These are phyloP conservation scores for Neonectria neomacrospora DNA, from an alignment of 2,329 filamentous ascomycete genomes.

Conservation along the genomic window DNA sequence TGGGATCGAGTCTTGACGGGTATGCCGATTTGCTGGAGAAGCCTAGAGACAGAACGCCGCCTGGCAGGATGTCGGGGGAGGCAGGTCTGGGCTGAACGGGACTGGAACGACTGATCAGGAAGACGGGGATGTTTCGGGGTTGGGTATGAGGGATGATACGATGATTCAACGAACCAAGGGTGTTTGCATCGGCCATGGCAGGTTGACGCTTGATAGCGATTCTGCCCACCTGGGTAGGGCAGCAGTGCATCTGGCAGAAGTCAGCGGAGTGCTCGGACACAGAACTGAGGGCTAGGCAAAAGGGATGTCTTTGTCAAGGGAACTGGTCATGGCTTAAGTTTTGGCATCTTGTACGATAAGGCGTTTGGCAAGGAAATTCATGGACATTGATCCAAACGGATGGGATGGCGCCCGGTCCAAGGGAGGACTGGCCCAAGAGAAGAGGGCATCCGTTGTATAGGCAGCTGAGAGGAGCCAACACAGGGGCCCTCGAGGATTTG, in stretches of 20 bases:
- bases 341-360: conserved; percentile 19
- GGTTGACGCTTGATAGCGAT: not conserved
- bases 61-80: conserved; percentile 38
- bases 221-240: not conserved
- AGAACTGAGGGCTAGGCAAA: not conserved
- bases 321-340: not conserved
- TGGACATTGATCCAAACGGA: not conserved
- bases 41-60: conserved; percentile 58
- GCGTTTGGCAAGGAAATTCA: conserved; percentile 11
- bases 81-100: conserved; percentile 34
- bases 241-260: not conserved
- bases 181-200: not conserved
- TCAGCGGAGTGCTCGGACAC: not conserved
- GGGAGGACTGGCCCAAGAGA: not conserved
- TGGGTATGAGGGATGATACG: conserved; percentile 1
- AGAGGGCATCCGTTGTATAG: conserved; percentile 5
- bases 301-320: not conserved
- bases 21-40: conserved; percentile 69
- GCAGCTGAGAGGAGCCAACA: conserved; percentile 18
- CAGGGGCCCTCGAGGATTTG: conserved; percentile 3
- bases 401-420: not conserved
- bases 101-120: not conserved
- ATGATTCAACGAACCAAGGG: conserved; percentile 15
- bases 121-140: not conserved
- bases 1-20: conserved; percentile 66